Base-by-base conservation (phyloP, 495 filamentous ascomycete genomes). In the Neurospora hispaniola region DNA sequence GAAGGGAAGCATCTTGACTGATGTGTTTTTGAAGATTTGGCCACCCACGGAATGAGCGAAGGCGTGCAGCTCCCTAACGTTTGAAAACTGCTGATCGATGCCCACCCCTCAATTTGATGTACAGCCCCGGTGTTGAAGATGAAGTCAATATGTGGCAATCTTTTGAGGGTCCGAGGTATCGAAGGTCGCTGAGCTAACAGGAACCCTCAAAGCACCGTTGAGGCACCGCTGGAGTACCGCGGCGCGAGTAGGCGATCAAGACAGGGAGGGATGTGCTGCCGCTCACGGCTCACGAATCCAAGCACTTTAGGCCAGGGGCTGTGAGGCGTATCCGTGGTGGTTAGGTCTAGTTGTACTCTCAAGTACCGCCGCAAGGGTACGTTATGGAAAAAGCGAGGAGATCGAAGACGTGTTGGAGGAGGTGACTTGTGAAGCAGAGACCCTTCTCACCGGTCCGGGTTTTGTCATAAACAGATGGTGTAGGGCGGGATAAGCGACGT, bases 1-100 rank as follows among this genome's bases (percentile, higher is more conserved):
- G 70, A 82, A 80, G 71, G 86, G 86, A 73, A 84, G 77, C 74
- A 82, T 81, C 44, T 18, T 62, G 62, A 43, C 39, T 70, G 46
- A 70, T 77, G 71, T 78, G 23, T 62, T 35, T 14, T 62, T 62
- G 54, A 31, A 35, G 18, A 66, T 16, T 5, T 35, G 54, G 54
- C 27, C 54, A 38, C 27, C 27, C 54, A 18, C 35, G 14, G 12
- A 66, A 16, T 27, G 31, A 66, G 54, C 27, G 23, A 62, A 62
- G 23, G 20, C 54, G 31, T 62, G 54, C 54, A 66, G 54, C 54
- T 14, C 6, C 31, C 14, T 35, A 27, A 66, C 27, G 14, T 66
- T 18, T 18, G 54, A 27, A 66, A 66, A 27, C 54, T 66, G 31
- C 27, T 66, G 54, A 35, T 66, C 27, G 14, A 62, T 27, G 23